phyloP scores from a whole-genome alignment of 768 basidiomycete species.

The Lanmaoa rubissima region DNA sequence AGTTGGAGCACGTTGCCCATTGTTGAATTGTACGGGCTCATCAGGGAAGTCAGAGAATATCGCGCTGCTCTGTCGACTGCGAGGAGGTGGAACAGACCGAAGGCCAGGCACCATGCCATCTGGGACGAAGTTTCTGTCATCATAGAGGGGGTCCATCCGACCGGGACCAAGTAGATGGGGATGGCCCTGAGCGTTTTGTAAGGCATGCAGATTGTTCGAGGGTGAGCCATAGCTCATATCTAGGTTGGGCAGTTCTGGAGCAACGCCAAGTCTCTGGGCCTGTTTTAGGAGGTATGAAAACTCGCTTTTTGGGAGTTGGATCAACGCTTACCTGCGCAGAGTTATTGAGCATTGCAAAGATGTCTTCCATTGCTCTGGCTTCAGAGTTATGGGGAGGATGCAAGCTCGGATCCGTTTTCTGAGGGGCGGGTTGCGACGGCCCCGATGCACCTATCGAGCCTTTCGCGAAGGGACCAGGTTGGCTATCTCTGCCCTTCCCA shows the following conservation, averaged over 20 bases:
- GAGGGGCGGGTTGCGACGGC: conserved; percentile 47
- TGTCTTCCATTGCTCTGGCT: conserved; percentile 69
- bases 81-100: conserved; percentile 60
- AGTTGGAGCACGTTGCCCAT: conserved; percentile 56
- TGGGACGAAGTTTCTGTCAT: conserved; percentile 77
- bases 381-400: conserved; percentile 42
- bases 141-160: conserved; percentile 68
- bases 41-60: conserved; percentile 62
- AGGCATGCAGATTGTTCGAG: conserved; percentile 34
- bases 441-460: conserved; percentile 38
- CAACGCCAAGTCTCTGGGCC: conserved; percentile 28
- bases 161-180: conserved; percentile 37
- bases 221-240: conserved; percentile 26
- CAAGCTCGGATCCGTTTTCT: conserved; percentile 46
- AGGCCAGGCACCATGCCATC: conserved; percentile 87
- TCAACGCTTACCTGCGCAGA: conserved; percentile 61
- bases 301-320: not conserved
- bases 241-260: conserved; percentile 24
- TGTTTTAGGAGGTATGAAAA: conserved; percentile 15
- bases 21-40: conserved; percentile 59
- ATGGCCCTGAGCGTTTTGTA: conserved; percentile 44
- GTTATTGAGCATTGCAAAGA: conserved; percentile 77
- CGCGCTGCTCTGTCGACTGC: conserved; percentile 53
- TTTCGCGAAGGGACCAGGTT: conserved; percentile 34
- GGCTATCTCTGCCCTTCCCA: conserved; percentile 54